Evolutionary conservation across 352 stramenopile genomes (phyloP).

Genomic region (Phytophthora quininea): DNA sequence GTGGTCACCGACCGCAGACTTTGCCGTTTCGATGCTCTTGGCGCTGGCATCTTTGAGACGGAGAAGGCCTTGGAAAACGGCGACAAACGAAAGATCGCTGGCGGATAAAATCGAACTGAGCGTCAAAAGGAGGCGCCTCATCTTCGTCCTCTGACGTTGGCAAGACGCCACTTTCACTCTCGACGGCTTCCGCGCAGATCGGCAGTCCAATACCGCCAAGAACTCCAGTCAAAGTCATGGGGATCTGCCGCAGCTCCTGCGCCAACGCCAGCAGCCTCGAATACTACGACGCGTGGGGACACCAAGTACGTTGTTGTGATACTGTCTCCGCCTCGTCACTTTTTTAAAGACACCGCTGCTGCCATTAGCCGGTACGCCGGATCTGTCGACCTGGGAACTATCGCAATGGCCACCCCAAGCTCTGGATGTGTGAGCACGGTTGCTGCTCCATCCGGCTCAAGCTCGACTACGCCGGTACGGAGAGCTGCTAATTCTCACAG

Average conservation of each 20-base stretch:
- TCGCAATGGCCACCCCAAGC: constrained; percentile 32
- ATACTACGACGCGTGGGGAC: constrained; percentile 70
- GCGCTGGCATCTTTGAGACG: no score
- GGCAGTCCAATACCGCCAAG: not conserved
- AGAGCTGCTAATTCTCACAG: not conserved
- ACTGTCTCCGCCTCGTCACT: not conserved
- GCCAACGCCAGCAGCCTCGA: constrained; percentile 54
- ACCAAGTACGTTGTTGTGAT: constrained; percentile 33
- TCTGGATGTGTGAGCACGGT: constrained; percentile 66
- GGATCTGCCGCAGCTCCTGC: constrained; percentile 60
- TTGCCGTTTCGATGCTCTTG: no score
- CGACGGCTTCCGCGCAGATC: constrained; percentile 16
- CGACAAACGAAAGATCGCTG: no score
- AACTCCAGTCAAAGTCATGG: constrained; percentile 34
- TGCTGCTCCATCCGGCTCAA: constrained; percentile 81
- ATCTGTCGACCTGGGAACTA: constrained; percentile 23
- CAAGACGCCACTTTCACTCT: constrained; percentile 23
- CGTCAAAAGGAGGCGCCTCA: no score
- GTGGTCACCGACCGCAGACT: no score
- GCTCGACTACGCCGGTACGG: constrained; percentile 66
- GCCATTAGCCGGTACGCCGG: constrained; percentile 18
- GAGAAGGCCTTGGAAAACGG: no score
- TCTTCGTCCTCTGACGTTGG: no score
- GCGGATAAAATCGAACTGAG: no score
- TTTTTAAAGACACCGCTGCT: not conserved